phyloP scores from a whole-genome alignment of 768 basidiomycete genomes.

The Agaricus sinodeliciosus region DNA sequence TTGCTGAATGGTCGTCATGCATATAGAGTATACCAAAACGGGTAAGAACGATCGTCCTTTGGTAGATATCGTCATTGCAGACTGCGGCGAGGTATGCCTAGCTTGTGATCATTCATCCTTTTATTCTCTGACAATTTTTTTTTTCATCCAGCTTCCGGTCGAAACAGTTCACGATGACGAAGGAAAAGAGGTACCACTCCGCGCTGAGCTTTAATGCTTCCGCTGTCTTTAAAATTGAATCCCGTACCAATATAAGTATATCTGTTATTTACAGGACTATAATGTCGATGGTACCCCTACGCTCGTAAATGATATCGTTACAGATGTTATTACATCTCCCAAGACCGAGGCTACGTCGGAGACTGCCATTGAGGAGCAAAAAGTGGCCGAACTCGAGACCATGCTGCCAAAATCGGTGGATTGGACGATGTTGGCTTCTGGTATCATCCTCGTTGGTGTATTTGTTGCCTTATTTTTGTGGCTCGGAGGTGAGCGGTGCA shows the following conservation, averaged over 20 bases:
- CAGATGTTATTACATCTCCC: conserved; percentile 3
- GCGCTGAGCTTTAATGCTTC: conserved; percentile 82
- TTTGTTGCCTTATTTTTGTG: conserved; percentile 39
- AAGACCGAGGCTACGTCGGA: conserved; percentile 5
- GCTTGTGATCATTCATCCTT: not conserved
- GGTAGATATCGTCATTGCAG: conserved; percentile 73
- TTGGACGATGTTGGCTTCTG: conserved; percentile 27
- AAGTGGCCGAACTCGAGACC: conserved; percentile 3
- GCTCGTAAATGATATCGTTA: conserved; percentile 5
- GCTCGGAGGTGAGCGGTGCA: conserved; percentile 45
- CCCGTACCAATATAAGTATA: conserved; percentile 46
- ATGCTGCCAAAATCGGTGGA: conserved; percentile 1
- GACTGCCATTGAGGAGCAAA: not conserved
- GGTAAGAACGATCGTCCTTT: conserved; percentile 63
- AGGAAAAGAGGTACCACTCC: conserved; percentile 88
- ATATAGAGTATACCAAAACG: conserved; percentile 68
- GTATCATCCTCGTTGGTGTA: conserved; percentile 38
- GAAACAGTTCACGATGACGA: conserved; percentile 51
- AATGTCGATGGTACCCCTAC: not conserved
- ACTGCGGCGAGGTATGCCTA: conserved; percentile 76
- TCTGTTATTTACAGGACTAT: conserved; percentile 18
- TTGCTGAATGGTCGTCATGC: not conserved
- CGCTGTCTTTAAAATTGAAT: conserved; percentile 25
- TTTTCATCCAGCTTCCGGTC: conserved; percentile 38
- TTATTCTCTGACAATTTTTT: conserved; percentile 11